Conservation (phyloP, 495 filamentous ascomycete species). For the Halenospora varia region DNA sequence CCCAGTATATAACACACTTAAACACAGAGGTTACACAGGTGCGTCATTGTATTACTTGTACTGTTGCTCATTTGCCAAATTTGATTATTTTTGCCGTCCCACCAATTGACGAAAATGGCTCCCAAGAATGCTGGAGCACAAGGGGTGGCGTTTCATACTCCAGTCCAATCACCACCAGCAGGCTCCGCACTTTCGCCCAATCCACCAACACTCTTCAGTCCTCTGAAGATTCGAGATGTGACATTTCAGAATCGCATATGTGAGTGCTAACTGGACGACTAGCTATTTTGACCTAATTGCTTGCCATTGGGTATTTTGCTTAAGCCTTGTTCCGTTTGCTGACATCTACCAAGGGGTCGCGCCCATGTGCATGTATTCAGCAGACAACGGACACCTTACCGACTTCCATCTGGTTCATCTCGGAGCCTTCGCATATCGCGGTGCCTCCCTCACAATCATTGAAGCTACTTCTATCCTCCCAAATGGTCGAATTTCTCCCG, state of each 20-base stretch:
- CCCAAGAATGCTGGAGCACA: slow-evolving; percentile 6
- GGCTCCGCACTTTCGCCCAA: slow-evolving; percentile 47
- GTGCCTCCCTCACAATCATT: slow-evolving; percentile 59
- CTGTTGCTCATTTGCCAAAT: too few relatives aligned
- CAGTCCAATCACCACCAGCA: slow-evolving; percentile 56
- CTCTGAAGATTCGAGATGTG: slow-evolving; percentile 61
- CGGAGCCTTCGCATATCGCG: slow-evolving; percentile 58
- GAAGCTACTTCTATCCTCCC: slow-evolving; percentile 65
- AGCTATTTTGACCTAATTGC: too few relatives aligned
- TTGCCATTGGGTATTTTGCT: too few relatives aligned
- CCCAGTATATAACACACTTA: too few relatives aligned
- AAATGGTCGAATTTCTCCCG: slow-evolving; percentile 68
- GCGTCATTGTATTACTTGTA: too few relatives aligned
- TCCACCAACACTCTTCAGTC: slow-evolving; percentile 60
- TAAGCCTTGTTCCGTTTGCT: too few relatives aligned
- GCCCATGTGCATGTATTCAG: slow-evolving; percentile 69
- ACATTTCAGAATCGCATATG: slow-evolving; percentile 69
- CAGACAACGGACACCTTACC: slow-evolving; percentile 63
- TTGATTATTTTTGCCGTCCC: too few relatives aligned
- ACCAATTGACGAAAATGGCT: neutral
- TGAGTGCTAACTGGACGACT: slow-evolving; percentile 23
- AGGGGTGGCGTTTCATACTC: slow-evolving; percentile 59
- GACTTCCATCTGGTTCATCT: slow-evolving; percentile 67
- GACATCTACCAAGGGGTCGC: too few relatives aligned
- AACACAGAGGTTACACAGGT: too few relatives aligned